These are phyloP conservation scores for Parachlorella kessleri DNA, from an alignment of 139 green algal genomes.

Conservation along the genomic window DNA sequence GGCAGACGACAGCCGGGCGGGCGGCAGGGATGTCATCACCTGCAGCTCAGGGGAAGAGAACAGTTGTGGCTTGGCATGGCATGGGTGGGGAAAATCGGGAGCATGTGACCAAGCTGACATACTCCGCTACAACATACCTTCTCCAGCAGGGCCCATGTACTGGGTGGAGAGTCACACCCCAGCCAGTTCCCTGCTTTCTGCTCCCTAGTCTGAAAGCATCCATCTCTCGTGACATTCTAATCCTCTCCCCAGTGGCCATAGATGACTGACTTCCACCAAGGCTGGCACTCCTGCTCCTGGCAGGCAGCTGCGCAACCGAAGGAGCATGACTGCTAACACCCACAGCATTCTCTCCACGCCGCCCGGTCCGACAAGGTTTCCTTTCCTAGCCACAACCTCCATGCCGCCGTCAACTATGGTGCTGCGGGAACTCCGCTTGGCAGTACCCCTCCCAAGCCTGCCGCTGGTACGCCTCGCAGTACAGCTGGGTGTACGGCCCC, in stretches of 20 bases:
- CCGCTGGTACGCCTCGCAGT: too few species aligned
- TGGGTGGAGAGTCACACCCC: not conserved
- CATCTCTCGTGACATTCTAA: too few species aligned
- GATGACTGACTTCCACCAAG: too few species aligned
- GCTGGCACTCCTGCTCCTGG: too few species aligned
- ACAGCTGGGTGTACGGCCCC: too few species aligned
- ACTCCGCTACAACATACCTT: not conserved
- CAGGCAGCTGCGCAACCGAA: too few species aligned
- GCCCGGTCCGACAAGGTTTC: too few species aligned
- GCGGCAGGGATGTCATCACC: slow-evolving; percentile 19
- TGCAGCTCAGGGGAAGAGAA: not conserved
- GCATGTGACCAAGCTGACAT: too few species aligned
- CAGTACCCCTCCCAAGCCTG: not conserved
- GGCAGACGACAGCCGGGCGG: slow-evolving; percentile 47
- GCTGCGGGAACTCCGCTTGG: not conserved
- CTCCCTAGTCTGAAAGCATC: not conserved
- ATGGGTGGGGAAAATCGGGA: not conserved
- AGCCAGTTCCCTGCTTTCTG: not conserved
- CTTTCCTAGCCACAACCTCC: too few species aligned
- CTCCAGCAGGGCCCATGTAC: not conserved
- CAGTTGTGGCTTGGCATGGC: not conserved
- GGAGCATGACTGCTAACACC: too few species aligned
- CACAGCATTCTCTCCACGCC: too few species aligned
- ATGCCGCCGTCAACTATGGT: not conserved
- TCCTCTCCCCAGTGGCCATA: too few species aligned